Evolutionary conservation across 2,329 filamentous ascomycete genomes (phyloP).

Genomic region (Aspergillaceae sp.): DNA sequence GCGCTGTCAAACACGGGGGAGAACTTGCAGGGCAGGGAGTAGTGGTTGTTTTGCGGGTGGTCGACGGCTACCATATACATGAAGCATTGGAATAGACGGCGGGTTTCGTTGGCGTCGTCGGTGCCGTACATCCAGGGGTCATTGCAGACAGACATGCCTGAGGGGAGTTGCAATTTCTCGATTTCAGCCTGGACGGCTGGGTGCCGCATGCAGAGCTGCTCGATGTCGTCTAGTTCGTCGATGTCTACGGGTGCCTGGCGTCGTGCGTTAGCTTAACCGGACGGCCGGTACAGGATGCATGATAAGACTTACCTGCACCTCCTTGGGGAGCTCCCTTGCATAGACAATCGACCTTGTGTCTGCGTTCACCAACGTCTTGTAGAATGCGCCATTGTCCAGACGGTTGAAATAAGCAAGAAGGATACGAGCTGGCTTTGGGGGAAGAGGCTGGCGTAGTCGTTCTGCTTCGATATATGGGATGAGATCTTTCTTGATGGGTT

Average conservation of each 20-base stretch:
- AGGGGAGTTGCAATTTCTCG: slow-evolving; percentile 50
- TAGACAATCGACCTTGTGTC: slow-evolving; percentile 27
- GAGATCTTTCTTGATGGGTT: slow-evolving; percentile 53
- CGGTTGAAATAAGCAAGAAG: slow-evolving; percentile 46
- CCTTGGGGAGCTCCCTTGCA: slow-evolving; percentile 38
- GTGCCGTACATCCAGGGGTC: slow-evolving; percentile 64
- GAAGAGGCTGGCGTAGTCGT: slow-evolving; percentile 42
- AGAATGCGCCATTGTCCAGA: slow-evolving; percentile 35
- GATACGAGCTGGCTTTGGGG: slow-evolving; percentile 43
- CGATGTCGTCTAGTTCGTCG: slow-evolving; percentile 52
- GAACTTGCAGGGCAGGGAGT: slow-evolving; percentile 29
- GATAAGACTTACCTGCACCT: slow-evolving; percentile 32
- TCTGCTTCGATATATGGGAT: slow-evolving; percentile 56
- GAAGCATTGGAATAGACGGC: slow-evolving; percentile 34
- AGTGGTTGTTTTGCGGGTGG: slow-evolving; percentile 30
- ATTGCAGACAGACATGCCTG: slow-evolving; percentile 48
- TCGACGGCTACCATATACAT: slow-evolving; percentile 30
- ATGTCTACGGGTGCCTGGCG: slow-evolving; percentile 51
- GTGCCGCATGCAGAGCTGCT: slow-evolving; percentile 47
- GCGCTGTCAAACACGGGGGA: slow-evolving; percentile 46
- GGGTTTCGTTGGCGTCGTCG: slow-evolving; percentile 29
- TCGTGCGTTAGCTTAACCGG: slow-evolving; percentile 47
- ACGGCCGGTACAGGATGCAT: background rate
- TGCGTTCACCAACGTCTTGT: slow-evolving; percentile 33
- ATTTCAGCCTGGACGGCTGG: slow-evolving; percentile 50